Evolutionary conservation across 2,329 filamentous ascomycete species (phyloP), one percentile per base, ranked within the genome.

Genomic region (Aspergillus neotritici): DNA sequence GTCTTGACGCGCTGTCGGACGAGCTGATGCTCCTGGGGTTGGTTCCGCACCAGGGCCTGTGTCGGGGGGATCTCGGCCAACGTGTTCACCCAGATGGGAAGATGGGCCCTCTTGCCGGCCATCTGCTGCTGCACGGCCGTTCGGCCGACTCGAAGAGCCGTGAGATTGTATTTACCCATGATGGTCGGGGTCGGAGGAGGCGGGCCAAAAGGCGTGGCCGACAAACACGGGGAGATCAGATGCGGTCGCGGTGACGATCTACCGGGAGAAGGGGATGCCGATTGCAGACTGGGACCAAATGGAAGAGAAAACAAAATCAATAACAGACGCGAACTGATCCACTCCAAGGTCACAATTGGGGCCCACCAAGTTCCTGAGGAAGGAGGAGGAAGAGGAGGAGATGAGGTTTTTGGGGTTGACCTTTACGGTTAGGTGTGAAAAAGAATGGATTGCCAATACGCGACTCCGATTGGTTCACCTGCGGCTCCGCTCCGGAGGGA

Each of bases 11-110:
- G 65, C 51, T 67, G 64, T 45, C 63, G 61, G 13, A 68, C 56
- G 43, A 71, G 53, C 43, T 65, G 55, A 50, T 75, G 68, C 47
- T 69, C 67, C 14, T 71, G 66, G 10, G 77, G 67, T 42, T 77
- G 76, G 32, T 76, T 76, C 30, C 82, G 78, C 38, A 80, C 74
- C 28, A 84, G 69, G 6, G 75, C 72, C 55, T 81, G 75, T 36
- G 78, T 67, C 4, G 82, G 80, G 15, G 82, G 82, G 14, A 82
- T 74, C 40, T 75, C 70, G 49, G 69, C 68, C 33, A 83, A 60
- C 9, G 78, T 69, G 37, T 74, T 62, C 54, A 78, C 76, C 82
- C 82, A 84, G 56, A 57, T 54, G 15, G 68, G 69, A n/a, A 62
- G 49, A 32, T 54, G 54, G 12, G 47, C 49, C 31, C 57, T 65